These are phyloP conservation scores for Aristolochia californica DNA, from an alignment of 164 flowering plant genomes.

Conservation along the genomic window DNA sequence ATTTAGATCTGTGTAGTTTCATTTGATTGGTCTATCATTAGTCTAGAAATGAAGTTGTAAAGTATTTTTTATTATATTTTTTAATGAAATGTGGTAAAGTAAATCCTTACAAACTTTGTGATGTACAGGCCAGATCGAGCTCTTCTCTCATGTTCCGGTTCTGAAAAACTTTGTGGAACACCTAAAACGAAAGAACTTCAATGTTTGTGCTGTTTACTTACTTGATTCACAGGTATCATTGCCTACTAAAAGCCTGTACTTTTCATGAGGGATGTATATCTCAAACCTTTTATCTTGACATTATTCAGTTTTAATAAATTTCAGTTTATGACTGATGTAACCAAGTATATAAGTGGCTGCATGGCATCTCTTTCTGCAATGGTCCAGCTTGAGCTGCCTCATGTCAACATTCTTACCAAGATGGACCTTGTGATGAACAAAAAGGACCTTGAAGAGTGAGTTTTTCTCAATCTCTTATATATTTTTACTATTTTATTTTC, in stretches of 20 bases:
- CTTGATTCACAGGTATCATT: slow-evolving; percentile 90
- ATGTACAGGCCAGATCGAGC: slow-evolving; percentile 79
- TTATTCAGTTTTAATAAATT: background rate
- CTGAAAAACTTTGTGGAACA: slow-evolving; percentile 85
- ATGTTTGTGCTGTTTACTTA: slow-evolving; percentile 86
- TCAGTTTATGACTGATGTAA: slow-evolving; percentile 94
- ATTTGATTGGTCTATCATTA: too few relatives aligned
- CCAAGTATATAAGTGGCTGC: slow-evolving; percentile 95
- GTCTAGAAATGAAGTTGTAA: too few relatives aligned
- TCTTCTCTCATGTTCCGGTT: slow-evolving; percentile 79
- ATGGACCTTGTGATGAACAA: slow-evolving; percentile 90
- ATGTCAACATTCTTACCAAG: slow-evolving; percentile 86
- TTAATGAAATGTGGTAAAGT: too few relatives aligned
- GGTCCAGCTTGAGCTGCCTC: slow-evolving; percentile 92
- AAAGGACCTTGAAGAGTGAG: slow-evolving; percentile 66
- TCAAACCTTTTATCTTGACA: background rate
- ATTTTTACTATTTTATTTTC: background rate
- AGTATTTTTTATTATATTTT: too few relatives aligned
- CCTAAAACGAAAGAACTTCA: slow-evolving; percentile 77
- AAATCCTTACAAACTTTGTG: background rate
- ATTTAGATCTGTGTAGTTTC: too few relatives aligned
- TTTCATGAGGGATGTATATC: background rate
- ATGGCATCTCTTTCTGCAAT: slow-evolving; percentile 97
- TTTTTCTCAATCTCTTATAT: slow-evolving; percentile 7
- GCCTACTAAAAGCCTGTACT: background rate